Conservation (phyloP, 1,284 basidiomycete genomes). For the Trichosporon ovoides region DNA sequence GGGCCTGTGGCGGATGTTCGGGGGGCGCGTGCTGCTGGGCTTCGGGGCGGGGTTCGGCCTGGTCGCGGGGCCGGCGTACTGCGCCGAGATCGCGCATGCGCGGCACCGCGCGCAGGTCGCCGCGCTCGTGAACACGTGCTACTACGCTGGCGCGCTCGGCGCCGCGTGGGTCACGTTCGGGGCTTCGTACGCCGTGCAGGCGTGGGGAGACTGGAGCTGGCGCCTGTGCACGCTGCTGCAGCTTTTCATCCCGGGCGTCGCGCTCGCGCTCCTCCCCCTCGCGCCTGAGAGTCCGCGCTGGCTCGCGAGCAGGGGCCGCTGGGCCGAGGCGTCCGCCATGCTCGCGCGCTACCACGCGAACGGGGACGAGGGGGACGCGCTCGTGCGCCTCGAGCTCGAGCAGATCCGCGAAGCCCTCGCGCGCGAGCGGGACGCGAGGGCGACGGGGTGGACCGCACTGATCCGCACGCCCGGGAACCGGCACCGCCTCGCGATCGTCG, state of each 20-base stretch:
- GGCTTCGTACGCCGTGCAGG: constrained; percentile 6
- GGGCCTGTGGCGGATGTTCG: constrained; percentile 8
- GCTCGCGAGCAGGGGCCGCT: constrained; percentile 18
- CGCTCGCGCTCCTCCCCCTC: constrained; percentile 8
- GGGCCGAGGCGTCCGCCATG: constrained; percentile 30
- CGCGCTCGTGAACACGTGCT: constrained; percentile 13
- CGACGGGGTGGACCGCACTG: constrained; percentile 13
- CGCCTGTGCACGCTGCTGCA: constrained; percentile 24
- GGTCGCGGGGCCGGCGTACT: constrained; percentile 6
- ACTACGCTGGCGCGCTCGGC: constrained; percentile 13
- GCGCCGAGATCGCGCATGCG: constrained; percentile 17
- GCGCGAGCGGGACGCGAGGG: constrained; percentile 52
- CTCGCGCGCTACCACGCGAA: constrained; percentile 35
- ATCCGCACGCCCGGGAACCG: constrained; percentile 46
- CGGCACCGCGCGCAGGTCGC: constrained; percentile 8
- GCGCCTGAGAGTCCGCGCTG: constrained; percentile 16
- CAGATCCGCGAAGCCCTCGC: constrained; percentile 36
- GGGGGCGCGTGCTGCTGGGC: constrained; percentile 7
- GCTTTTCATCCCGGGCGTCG: constrained; percentile 9
- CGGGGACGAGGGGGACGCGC: constrained; percentile 23
- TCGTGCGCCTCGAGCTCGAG: constrained; percentile 25
- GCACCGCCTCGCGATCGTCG: constrained; percentile 51
- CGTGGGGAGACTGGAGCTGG: constrained; percentile 11
- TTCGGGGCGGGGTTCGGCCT: constrained; percentile 8
- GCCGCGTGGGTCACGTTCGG: constrained; percentile 24